Conservation (phyloP, 208 protist species). For the Trypanosoma platydactyli region DNA sequence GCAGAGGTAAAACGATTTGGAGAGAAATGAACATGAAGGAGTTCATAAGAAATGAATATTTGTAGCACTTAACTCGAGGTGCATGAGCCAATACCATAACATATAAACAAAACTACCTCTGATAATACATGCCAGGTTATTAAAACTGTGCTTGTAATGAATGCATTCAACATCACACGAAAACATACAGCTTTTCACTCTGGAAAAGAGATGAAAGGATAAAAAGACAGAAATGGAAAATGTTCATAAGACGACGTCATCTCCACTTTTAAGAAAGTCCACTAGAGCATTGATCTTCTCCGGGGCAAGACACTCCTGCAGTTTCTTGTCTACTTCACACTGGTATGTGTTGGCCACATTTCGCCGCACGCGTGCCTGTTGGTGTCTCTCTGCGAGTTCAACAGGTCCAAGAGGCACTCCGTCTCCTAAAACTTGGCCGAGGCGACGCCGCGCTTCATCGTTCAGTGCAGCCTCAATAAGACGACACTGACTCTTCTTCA, state of each 20-base stretch:
- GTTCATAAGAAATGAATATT: too few relatives aligned
- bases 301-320: slow-evolving; percentile 30
- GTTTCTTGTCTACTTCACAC: slow-evolving; percentile 30
- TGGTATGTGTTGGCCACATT: slow-evolving; percentile 45
- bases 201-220: slow-evolving; percentile 11
- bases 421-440: background rate
- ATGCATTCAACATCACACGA: slow-evolving; percentile 8
- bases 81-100: too few relatives aligned
- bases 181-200: slow-evolving; percentile 1
- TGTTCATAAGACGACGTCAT: too few relatives aligned
- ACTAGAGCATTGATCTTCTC: slow-evolving; percentile 36
- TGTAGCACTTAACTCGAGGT: too few relatives aligned
- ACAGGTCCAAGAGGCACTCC: slow-evolving; percentile 13
- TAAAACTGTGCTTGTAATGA: slow-evolving; percentile 1
- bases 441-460: slow-evolving; percentile 26
- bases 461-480: slow-evolving; percentile 37
- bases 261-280: slow-evolving; percentile 42
- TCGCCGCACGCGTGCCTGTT: slow-evolving; percentile 45
- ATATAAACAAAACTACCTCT: too few relatives aligned
- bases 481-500: slow-evolving; percentile 54
- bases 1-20: background rate
- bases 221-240: background rate
- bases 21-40: background rate
- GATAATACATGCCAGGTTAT: too few relatives aligned
- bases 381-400: slow-evolving; percentile 29